Percentiles rank a stretch among this genome's conserved stretches.
These are phyloP conservation scores for Amanita phalloides DNA, from an alignment of 768 basidiomycete species.

Conservation along the genomic window DNA sequence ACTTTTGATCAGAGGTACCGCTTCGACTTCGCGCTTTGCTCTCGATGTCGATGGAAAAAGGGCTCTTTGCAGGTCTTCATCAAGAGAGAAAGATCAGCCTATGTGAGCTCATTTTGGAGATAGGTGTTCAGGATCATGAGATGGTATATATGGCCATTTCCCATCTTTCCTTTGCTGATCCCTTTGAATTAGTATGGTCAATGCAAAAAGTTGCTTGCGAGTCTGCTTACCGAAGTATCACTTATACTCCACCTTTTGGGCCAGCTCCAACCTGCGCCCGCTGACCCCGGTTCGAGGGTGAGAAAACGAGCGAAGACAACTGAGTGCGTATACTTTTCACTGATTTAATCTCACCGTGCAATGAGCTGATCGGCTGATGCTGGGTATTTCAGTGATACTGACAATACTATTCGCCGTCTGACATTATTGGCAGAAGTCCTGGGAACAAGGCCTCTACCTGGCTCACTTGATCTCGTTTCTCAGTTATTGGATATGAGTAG, in stretches of 20 bases:
- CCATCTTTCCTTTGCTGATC: slow-evolving; percentile 18
- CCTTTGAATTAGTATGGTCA: slow-evolving; percentile 15
- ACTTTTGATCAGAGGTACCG: slow-evolving; percentile 24
- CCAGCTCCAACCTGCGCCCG: slow-evolving; percentile 33
- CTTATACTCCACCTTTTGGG: slow-evolving; percentile 44
- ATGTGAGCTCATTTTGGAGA: slow-evolving; percentile 44
- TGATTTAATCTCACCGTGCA: neutral
- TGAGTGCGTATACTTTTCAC: slow-evolving; percentile 28
- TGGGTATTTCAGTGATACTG: slow-evolving; percentile 16
- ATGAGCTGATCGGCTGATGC: neutral
- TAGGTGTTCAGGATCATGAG: slow-evolving; percentile 35
- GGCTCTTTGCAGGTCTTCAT: slow-evolving; percentile 44
- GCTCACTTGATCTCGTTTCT: slow-evolving; percentile 62
- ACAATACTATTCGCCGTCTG: slow-evolving; percentile 35
- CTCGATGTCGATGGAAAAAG: slow-evolving; percentile 34
- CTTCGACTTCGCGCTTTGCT: slow-evolving; percentile 28
- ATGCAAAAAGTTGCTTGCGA: slow-evolving; percentile 39
- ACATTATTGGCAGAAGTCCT: slow-evolving; percentile 62
- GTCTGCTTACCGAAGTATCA: slow-evolving; percentile 35
- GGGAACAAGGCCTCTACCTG: slow-evolving; percentile 50
- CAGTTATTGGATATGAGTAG: slow-evolving; percentile 64
- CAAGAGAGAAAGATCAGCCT: slow-evolving; percentile 44
- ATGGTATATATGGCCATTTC: slow-evolving; percentile 25
- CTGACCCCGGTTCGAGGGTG: slow-evolving; percentile 33
- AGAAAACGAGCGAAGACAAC: slow-evolving; percentile 57